A percentile compares a stretch with the other conserved stretches of the same genome.
phyloP scores from a whole-genome alignment of 805 yeast genomes.

The Candida manassasensis region DNA sequence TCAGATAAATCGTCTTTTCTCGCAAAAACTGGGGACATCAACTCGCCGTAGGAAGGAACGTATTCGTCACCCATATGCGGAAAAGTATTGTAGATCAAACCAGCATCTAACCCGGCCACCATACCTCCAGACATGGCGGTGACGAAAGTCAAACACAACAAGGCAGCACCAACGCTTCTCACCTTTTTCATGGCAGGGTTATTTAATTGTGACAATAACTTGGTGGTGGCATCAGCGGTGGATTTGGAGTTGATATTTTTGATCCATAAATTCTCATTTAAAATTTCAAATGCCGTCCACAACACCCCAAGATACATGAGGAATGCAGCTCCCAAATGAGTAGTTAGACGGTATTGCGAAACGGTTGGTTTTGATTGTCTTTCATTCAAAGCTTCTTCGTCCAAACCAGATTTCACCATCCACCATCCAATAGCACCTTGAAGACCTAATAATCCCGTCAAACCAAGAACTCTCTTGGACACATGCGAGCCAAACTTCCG shows the following conservation, averaged over 20 bases:
- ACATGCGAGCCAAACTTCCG: slow-evolving; percentile 64
- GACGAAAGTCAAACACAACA: slow-evolving; percentile 67
- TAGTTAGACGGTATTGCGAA: slow-evolving; percentile 87
- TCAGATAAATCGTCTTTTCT: slow-evolving; percentile 66
- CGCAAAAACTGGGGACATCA: slow-evolving; percentile 70
- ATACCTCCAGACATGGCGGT: slow-evolving; percentile 98
- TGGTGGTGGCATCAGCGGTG: slow-evolving; percentile 54
- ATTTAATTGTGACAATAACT: slow-evolving; percentile 53
- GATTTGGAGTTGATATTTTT: slow-evolving; percentile 21
- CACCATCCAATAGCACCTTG: slow-evolving; percentile 99
- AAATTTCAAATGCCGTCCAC: slow-evolving; percentile 81
- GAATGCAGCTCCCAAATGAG: slow-evolving; percentile 93
- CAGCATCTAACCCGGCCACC: slow-evolving; percentile 98
- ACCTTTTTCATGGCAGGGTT: slow-evolving; percentile 56
- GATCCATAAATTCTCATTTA: slow-evolving; percentile 67
- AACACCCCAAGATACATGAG: slow-evolving; percentile 82
- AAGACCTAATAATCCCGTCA: slow-evolving; percentile 75
- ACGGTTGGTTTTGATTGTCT: slow-evolving; percentile 95
- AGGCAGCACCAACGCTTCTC: slow-evolving; percentile 49
- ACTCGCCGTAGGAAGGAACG: slow-evolving; percentile 71
- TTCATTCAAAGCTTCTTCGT: slow-evolving; percentile 68
- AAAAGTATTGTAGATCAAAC: slow-evolving; percentile 90
- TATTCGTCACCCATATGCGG: slow-evolving; percentile 92
- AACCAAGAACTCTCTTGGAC: slow-evolving; percentile 61
- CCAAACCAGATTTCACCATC: slow-evolving; percentile 97